Evolutionary conservation across 108 stramenopile genomes (phyloP).

Genomic region (Fragilaria radians): DNA sequence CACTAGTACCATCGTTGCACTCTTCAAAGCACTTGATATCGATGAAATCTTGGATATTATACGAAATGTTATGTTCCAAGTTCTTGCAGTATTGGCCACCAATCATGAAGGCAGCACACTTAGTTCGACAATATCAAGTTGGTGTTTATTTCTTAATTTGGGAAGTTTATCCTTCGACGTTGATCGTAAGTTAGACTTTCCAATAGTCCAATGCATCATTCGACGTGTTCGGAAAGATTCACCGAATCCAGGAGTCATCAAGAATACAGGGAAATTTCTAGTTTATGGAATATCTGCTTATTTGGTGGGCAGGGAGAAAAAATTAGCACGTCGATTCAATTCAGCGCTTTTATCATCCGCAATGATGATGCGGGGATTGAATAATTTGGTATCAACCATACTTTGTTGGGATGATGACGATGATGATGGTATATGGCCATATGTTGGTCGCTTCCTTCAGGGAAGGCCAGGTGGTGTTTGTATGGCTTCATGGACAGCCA

Average conservation of each 20-base stretch:
- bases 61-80: conserved; percentile 1
- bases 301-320: neutral
- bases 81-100: conserved; percentile 8
- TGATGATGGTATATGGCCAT: neutral
- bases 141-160: conserved; percentile 7
- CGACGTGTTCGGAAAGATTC: neutral
- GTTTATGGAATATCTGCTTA: neutral
- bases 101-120: neutral
- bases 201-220: neutral
- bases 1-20: neutral
- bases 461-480: neutral
- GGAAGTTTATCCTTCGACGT: conserved; percentile 1
- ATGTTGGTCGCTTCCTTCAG: neutral
- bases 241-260: neutral
- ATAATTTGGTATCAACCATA: neutral
- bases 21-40: conserved; percentile 1
- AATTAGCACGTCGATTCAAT: neutral
- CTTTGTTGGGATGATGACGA: neutral
- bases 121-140: neutral
- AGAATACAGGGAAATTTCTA: neutral
- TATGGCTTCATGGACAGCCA: neutral
- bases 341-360: neutral
- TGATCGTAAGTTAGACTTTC: conserved; percentile 1
- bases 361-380: neutral
- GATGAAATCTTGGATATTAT: conserved; percentile 10